Conservation (phyloP, 1,284 basidiomycete species). For the Sanghuangporus baumii region DNA sequence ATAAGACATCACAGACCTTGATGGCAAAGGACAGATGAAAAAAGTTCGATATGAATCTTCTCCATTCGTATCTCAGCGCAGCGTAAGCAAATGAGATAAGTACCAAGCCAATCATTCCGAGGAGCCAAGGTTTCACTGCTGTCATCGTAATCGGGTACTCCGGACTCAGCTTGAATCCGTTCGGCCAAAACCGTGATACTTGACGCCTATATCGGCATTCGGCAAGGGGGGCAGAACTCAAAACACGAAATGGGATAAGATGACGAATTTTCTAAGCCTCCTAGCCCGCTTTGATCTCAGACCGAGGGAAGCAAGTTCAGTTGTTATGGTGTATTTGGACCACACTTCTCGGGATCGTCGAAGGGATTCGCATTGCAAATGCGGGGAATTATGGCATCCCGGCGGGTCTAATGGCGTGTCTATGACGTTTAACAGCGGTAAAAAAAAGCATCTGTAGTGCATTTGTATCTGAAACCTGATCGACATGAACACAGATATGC, state of each 20-base stretch:
- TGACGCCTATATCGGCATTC: not conserved
- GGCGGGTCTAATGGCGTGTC: not conserved
- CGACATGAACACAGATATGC: not conserved
- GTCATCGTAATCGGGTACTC: not conserved
- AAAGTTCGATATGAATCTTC: not conserved
- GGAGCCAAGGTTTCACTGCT: not conserved
- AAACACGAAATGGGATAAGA: not conserved
- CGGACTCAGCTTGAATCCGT: not conserved
- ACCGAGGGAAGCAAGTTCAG: not conserved
- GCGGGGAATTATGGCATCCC: not conserved
- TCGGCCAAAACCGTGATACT: not conserved
- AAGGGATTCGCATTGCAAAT: not conserved
- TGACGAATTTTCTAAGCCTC: not conserved
- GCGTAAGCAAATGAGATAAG: not conserved
- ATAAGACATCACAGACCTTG: not conserved
- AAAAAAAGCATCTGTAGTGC: not conserved
- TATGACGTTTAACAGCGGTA: not conserved
- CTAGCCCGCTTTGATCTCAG: not conserved
- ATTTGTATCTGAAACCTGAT: not conserved
- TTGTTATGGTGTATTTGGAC: no score
- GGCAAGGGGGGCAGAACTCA: not conserved
- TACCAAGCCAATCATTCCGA: not conserved
- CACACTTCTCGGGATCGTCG: not conserved
- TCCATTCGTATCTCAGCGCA: not conserved
- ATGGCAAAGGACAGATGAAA: not conserved